Evolutionary conservation across 1,284 basidiomycete species (phyloP), one percentile per base, ranked within the genome.

Genomic region (Trichosporon asahii): DNA sequence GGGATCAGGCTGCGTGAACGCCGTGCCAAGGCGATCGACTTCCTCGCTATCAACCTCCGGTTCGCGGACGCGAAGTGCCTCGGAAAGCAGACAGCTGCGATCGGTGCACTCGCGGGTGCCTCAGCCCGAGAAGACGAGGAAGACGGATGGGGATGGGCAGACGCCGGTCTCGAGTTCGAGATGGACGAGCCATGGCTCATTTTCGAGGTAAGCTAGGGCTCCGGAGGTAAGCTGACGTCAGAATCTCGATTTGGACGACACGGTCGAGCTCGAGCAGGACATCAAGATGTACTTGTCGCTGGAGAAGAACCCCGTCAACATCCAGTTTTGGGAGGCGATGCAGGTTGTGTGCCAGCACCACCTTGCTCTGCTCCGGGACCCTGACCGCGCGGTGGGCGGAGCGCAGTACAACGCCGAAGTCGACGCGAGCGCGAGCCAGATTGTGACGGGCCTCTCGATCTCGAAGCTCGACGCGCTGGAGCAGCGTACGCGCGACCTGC

Each of bases 241-340:
- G 91, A 97, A 91, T 80, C 87, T 99, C 35, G 90, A 92, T 18
- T 84, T 90, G 1, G 88, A 91, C 68, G 95, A 99, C 85, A 91
- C 94, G 2, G 90, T 95, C 74, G 96, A 99, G 82, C 85, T 99
- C 23, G 92, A 97, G 74, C 90, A 93, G 65, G 96, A 99, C 80
- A 98, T 99, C 75, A 91, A 95, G 82, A 90, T 90, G 79, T 98
- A 98, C 80, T 86, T 98, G 55, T 87, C 89, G 7, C 86, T 99
- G 44, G 97, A 99, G 81, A 90, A 91, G 76, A 88, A 88, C 21
- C 89, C 94, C 14, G 85, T 89, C 49, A 95, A 96, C 79, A 89
- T 95, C 69, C 95, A 98, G 75, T 99, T 98, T 81, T 99, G 97
- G 97, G 93, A 94, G 71, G 92, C 96, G 76, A 96, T 99, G 93